Base-by-base conservation (phyloP, 805 yeast genomes). In the Schwanniomyces occidentalis region DNA sequence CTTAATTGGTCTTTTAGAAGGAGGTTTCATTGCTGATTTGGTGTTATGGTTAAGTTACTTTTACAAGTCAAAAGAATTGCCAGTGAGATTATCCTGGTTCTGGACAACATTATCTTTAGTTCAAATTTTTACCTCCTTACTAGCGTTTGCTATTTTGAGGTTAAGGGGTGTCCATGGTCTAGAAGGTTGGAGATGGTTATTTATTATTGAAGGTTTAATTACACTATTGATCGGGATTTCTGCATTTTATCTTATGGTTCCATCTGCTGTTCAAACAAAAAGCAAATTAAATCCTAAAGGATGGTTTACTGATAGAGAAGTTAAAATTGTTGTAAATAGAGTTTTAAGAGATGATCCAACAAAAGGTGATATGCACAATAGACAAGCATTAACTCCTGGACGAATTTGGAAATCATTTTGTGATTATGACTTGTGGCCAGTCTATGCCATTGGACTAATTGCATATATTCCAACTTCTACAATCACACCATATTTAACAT, bases 11-110 rank as follows among this genome's bases (percentile, higher is more conserved):
- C 48, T 71, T 3, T 53, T 76, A n/a, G 81, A 82, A 52, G 87
- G 87, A 37, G 87, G 88, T 0, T 80, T 80, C 40, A 80, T 83
- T 35, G 81, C 84, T 21, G 87, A 81, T 46, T 58, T 75, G 21
- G 70, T 76, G 36, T 58, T 81, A 30, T 82, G 82, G 78, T 60
- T 82, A 54, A 73, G 82, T 2, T 82, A 80, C 55, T 82, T 81
- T 57, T 83, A 75, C 59, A 82, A 78, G 7, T 51, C 73, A 19
- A 54, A 64, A 18, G 88, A 83, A 54, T 62, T 82, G 12, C 68
- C 85, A 1, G 49, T 76, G 16, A 59, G 87, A 34, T 58, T 80
- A 16, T 71, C 82, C 0, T 63, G 65, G 35, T 81, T 82, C 51
- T 82, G 82, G 73, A 68, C 77, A 15, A 69, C 82, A 3, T 63